Evolutionary conservation across 1,139 yeast genomes (phyloP), one percentile per base, ranked within the genome.

Genomic region (Debaryomyces psychrophilus): DNA sequence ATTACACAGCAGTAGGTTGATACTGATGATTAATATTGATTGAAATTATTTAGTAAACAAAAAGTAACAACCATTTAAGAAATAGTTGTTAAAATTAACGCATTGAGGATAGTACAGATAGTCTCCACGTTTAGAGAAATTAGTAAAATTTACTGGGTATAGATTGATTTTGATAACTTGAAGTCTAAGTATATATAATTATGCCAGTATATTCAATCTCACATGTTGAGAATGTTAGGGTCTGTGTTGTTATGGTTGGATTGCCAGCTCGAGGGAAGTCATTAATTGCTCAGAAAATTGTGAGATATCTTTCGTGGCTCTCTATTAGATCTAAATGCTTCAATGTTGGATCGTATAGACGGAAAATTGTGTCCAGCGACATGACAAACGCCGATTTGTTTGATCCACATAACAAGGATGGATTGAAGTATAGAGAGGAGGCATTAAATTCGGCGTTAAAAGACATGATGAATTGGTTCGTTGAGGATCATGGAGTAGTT

Each of bases 391-490:
- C 96, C 1, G 87, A 81, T n/a, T 90, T 90, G 59, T 90, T 90
- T 60, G 86, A 86, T 54, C 81, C 83, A 5, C 68, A 71, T 43
- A 90, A 90, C 58, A 67, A 69, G 40, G 84, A 82, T 46, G 93
- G 90, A 11, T 71, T 77, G 60, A 69, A 76, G 47, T 74, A 81
- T 49, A 77, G 96, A 50, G 76, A 74, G 47, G 81, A 82, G 54
- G 95, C 97, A 0, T 87, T 90, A 27, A 76, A 81, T 41, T 66
- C 69, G 41, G 97, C 97, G 1, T 76, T 89, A 39, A 62, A 70
- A n/a, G 97, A 90, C 57, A 87, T 93, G 88, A 77, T 92, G 79
- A 69, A 77, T 39, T 93, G 98, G 98, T 90, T 89, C 60, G 74
- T 75, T 33, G 82, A 85, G 26, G 90, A 87, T 50, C 78, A 82